Conservation (phyloP, 1,139 yeast genomes). For the Hyphopichia khmerensis region DNA sequence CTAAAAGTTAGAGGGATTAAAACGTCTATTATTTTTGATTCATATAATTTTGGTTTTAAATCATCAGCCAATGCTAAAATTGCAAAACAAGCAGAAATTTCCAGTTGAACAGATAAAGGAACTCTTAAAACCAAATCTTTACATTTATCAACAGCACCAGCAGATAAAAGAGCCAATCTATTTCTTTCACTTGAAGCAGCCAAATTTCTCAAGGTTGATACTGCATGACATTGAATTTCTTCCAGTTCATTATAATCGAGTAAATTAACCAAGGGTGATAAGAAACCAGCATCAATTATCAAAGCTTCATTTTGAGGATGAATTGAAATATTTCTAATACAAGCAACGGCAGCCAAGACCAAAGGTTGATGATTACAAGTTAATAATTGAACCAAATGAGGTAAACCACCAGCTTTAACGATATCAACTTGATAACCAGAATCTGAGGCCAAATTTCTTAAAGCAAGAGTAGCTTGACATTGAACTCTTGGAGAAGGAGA, state of each 20-base stretch:
- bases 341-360: conserved; percentile 94
- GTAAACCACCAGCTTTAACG: conserved; percentile 92
- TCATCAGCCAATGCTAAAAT: conserved; percentile 96
- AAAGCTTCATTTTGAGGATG: conserved; percentile 95
- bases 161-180: conserved; percentile 86
- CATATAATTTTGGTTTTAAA: conserved; percentile 80
- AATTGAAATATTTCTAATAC: conserved; percentile 93
- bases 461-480: conserved; percentile 96
- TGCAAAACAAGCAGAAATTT: conserved; percentile 96
- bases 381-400: conserved; percentile 82
- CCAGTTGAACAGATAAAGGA: conserved; percentile 89
- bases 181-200: conserved; percentile 96
- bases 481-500: conserved; percentile 91
- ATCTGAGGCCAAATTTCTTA: conserved; percentile 94
- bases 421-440: conserved; percentile 91
- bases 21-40: conserved; percentile 83
- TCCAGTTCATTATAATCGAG: conserved; percentile 86
- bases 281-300: conserved; percentile 93
- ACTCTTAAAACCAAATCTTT: conserved; percentile 81
- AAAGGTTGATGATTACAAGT: conserved; percentile 91
- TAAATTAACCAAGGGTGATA: conserved; percentile 82
- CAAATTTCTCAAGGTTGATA: conserved; percentile 88
- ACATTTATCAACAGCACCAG: conserved; percentile 94
- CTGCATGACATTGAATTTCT: conserved; percentile 97
- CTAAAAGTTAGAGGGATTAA: conserved; percentile 88